These are phyloP conservation scores for Phytophthora megakarya DNA, from an alignment of 352 stramenopile species.

Conservation along the genomic window DNA sequence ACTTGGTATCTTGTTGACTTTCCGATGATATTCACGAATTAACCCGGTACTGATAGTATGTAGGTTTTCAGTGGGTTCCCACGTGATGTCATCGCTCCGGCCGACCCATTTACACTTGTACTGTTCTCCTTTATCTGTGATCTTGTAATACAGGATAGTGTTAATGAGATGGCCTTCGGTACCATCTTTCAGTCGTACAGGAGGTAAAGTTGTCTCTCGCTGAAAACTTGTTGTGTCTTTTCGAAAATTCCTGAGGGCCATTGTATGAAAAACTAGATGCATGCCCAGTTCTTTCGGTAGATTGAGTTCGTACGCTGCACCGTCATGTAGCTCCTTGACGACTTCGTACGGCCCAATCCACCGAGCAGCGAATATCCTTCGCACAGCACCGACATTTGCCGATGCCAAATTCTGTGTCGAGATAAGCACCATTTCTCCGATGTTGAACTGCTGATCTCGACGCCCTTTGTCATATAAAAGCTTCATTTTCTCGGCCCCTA, in stretches of 20 bases:
- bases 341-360: slow-evolving; percentile 1
- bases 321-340: not conserved
- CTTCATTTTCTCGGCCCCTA: slow-evolving; percentile 6
- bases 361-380: not conserved
- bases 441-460: not conserved
- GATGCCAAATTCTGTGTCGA: not conserved
- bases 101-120: not conserved
- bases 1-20: not conserved
- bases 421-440: not conserved
- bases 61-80: not conserved
- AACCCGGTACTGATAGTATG: not conserved
- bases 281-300: not conserved
- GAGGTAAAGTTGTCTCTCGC: not conserved
- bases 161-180: not conserved
- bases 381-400: not conserved
- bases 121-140: not conserved
- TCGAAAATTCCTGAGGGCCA: not conserved
- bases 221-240: too few relatives aligned
- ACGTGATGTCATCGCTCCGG: not conserved
- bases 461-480: not conserved
- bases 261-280: not conserved
- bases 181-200: not conserved
- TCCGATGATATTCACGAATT: not conserved
- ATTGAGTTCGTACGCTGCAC: not conserved
- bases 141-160: not conserved